Evolutionary conservation across 1,139 yeast species (phyloP).

Genomic region (Arxiozyma heterogenica): DNA sequence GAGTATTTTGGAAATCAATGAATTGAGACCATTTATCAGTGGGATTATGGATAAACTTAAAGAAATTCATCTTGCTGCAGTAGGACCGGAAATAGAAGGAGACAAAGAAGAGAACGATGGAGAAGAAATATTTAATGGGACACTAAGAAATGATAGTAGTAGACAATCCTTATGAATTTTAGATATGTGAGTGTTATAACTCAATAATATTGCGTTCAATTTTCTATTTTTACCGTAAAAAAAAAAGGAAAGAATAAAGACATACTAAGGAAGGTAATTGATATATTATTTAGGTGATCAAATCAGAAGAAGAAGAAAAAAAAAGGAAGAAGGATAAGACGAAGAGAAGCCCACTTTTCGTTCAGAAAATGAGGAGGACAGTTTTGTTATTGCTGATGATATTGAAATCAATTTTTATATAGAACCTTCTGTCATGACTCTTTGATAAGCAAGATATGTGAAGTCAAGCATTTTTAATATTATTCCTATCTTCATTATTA

Average conservation of each 20-base stretch:
- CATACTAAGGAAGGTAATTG: not conserved
- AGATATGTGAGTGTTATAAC: not conserved
- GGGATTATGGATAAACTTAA: constrained; percentile 72
- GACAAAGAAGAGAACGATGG: constrained; percentile 15
- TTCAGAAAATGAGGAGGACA: too few species aligned
- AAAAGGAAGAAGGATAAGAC: too few species aligned
- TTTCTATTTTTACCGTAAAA: too few species aligned
- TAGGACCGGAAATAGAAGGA: constrained; percentile 25
- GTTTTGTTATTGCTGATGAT: too few species aligned
- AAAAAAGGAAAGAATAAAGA: too few species aligned
- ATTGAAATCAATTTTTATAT: too few species aligned
- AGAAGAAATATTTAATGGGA: constrained; percentile 13
- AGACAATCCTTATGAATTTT: not conserved
- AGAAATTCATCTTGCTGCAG: constrained; percentile 36
- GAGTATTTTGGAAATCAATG: constrained; percentile 78
- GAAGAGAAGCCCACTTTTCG: too few species aligned
- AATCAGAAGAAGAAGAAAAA: too few species aligned
- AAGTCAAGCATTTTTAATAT: not conserved
- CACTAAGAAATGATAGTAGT: constrained; percentile 4
- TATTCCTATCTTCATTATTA: not conserved
- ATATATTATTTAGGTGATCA: too few species aligned
- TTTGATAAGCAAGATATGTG: not conserved
- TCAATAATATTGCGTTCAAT: not conserved
- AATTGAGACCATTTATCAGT: constrained; percentile 71
- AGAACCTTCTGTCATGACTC: not conserved